Evolutionary conservation across 1,139 yeast genomes (phyloP), one percentile per base, ranked within the genome.

Genomic region (Zygosaccharomyces pseudobailii): DNA sequence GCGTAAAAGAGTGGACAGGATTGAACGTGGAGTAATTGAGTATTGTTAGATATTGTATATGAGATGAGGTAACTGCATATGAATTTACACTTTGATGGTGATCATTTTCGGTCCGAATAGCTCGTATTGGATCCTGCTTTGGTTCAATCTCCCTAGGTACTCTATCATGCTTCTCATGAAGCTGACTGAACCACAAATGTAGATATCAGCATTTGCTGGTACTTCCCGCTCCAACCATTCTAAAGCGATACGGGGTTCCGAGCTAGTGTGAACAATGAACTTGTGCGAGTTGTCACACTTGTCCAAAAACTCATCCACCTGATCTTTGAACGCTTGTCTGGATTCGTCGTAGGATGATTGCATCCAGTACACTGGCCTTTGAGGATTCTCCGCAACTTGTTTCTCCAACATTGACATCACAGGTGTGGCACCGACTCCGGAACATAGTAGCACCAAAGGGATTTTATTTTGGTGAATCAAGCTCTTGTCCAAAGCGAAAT

Each of bases 391-490:
- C 17, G 35, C 36, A 20, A 58, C 51, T 50, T 63, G 67, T 13
- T 67, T 57, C 54, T 76, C 76, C 28, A 75, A 59, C 61, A 81
- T 76, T 6, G 85, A 68, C 42, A 80, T 59, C 47, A 80, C 54
- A 36, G 89, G 88, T 2, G 88, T 83, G 48, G 81, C 76, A 53
- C 88, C 89, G 54, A 82, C 80, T 46, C 88, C 89, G 45, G 82
- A 85, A 25, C 79, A 74, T 45, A 80, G 64, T 36, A 81, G 63
- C 3, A 78, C 69, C 21, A 75, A 68, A 23, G 74, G 73, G 20
- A 59, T 53, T 20, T 68, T 67, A 21, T 46, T 52, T 49, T 48
- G 62, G 35, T 47, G 46, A 33, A 47, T 50, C 42, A 55, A 54
- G 3, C 38, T 54, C 45, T 53, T 50, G 40, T 67, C 57, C 58